Percentiles rank a stretch among this genome's conserved stretches.
phyloP scores from a whole-genome alignment of 257 asterid genomes.

The Jacaranda copaia region DNA sequence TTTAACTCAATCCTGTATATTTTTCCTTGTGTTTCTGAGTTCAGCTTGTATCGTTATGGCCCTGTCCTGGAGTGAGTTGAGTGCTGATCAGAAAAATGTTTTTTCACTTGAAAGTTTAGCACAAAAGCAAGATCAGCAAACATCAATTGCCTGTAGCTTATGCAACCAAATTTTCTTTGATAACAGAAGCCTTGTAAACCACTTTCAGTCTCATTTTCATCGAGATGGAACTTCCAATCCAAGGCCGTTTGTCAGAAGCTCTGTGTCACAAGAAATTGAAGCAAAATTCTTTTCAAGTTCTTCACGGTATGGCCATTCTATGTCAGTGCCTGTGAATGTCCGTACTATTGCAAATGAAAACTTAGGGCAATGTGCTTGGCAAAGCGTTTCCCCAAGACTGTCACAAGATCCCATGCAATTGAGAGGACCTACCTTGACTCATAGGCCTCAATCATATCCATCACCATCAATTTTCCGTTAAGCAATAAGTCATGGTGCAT shows the following conservation, averaged over 20 bases:
- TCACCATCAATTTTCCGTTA: constrained; percentile 6
- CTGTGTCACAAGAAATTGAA: constrained; percentile 3
- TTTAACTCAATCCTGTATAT: background rate
- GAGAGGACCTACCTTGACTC: constrained; percentile 16
- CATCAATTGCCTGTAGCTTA: constrained; percentile 39
- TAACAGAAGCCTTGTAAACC: constrained; percentile 32
- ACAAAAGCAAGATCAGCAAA: constrained; percentile 8
- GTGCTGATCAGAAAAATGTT: constrained; percentile 11
- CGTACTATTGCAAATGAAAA: background rate
- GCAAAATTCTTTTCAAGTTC: constrained; percentile 17
- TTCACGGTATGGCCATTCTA: background rate
- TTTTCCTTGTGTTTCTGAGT: constrained; percentile 12
- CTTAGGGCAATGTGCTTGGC: background rate
- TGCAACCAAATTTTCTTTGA: constrained; percentile 38
- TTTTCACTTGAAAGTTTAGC: constrained; percentile 24
- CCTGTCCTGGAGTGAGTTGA: constrained; percentile 29
- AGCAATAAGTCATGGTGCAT: background rate
- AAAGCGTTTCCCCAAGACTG: background rate
- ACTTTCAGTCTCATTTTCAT: constrained; percentile 36
- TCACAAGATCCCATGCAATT: background rate
- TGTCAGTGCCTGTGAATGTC: constrained; percentile 21
- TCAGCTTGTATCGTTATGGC: constrained; percentile 29
- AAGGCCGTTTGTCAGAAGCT: constrained; percentile 11
- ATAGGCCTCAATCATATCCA: constrained; percentile 18
- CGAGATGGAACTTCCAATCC: constrained; percentile 18